phyloP scores from a whole-genome alignment of 2,329 filamentous ascomycete species.

The Ceratocystis harringtonii region DNA sequence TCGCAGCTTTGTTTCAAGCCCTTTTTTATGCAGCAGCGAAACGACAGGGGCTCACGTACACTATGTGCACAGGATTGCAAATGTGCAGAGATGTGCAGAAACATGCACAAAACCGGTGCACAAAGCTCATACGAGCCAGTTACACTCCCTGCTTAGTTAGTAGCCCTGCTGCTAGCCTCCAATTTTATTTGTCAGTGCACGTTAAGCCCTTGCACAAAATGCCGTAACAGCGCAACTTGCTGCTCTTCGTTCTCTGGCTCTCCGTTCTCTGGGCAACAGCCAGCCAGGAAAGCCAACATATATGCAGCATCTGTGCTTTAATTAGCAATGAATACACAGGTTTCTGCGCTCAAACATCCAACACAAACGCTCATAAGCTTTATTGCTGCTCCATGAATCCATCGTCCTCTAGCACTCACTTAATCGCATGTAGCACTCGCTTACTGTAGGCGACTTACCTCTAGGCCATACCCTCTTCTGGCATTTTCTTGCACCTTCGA shows the following conservation, averaged over 20 bases:
- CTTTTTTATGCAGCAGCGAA: neutral
- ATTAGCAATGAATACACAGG: too few relatives aligned
- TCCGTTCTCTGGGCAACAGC: neutral
- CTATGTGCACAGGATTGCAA: neutral
- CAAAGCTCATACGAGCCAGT: neutral
- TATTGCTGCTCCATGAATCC: neutral
- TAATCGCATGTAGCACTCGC: neutral
- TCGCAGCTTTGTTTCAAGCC: neutral
- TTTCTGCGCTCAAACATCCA: too few relatives aligned
- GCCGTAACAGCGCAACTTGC: neutral
- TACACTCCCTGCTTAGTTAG: neutral
- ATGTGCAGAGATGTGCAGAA: neutral
- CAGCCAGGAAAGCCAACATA: neutral
- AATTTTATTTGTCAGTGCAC: too few relatives aligned
- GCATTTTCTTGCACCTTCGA: neutral
- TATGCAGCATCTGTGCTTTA: neutral
- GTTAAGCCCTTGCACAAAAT: neutral
- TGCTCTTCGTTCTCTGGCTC: neutral
- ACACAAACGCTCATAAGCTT: neutral
- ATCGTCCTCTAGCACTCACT: neutral
- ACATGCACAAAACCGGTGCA: neutral
- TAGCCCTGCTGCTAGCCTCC: too few relatives aligned
- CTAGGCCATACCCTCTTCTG: neutral
- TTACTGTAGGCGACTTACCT: neutral
- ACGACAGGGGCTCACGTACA: neutral